Base-by-base conservation (phyloP, 202 grass and related monocot species). In the Tripidium arundinaceum region DNA sequence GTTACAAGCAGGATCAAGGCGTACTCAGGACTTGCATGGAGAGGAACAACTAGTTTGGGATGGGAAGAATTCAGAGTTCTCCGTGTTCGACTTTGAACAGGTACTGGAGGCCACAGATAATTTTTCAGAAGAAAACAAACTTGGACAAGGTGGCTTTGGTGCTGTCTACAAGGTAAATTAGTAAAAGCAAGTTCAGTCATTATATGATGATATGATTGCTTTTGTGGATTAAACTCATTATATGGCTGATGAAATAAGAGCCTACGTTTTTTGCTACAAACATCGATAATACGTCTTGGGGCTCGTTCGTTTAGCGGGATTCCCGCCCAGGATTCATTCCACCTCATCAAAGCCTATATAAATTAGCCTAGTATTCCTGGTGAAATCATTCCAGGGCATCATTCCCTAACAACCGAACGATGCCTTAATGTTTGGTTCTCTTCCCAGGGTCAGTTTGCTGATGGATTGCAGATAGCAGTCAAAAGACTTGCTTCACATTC, bases 401-500 rank as follows among this genome's bases (percentile, higher is more conserved):
- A n/a, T n/a, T n/a, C n/a, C n/a, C n/a, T n/a, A n/a, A n/a, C n/a
- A n/a, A n/a, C n/a, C n/a, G n/a, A n/a, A n/a, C n/a, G n/a, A n/a
- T n/a, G n/a, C n/a, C 21, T 59, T 58, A 58, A 26, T 26, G 0
- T 0, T 59, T 12, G 25, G 22, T 59, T 2, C 52, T 24, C 52
- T 36, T 78, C 8, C 13, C 60, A 89, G 86, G 90, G 90, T 1
- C 47, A 72, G 7, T 62, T 92, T 69, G n/a, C 27, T 38, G 75
- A 83, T 3, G 86, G 78, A 11, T 36, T 65, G 54, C 57, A 79
- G 37, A 62, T 89, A 68, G 90, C 86, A 15, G 89, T 89, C 9
- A 91, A 92, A 65, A 79, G 90, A 33, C 62, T 92, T 63, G 66
- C 83, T 76, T 81, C 86, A 65, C 78, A 86, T 65, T 92, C 90